Evolutionary conservation across 1,139 yeast genomes (phyloP).

Genomic region (Lodderomyces margitis): DNA sequence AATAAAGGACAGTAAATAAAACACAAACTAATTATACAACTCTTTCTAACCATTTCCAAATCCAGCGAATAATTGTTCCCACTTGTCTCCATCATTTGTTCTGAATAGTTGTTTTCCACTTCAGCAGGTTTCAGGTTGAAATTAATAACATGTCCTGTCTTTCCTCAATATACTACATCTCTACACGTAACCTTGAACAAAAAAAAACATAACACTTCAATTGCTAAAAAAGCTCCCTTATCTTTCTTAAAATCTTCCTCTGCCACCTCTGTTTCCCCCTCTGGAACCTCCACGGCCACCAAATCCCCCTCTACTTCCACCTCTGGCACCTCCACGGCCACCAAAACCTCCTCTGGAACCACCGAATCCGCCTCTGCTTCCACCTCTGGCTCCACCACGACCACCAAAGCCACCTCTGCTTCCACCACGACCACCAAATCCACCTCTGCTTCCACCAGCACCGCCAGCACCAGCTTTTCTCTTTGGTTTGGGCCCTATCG

Average conservation of each 20-base stretch:
- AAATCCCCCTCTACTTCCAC: conserved; percentile 15
- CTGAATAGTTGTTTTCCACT: conserved; percentile 30
- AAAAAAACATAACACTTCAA: too few relatives aligned
- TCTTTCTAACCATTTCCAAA: conserved; percentile 59
- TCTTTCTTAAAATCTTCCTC: conserved; percentile 17
- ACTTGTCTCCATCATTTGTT: conserved; percentile 60
- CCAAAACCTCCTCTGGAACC: conserved; percentile 22
- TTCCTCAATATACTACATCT: neutral
- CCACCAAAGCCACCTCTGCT: conserved; percentile 35
- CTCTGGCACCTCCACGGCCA: conserved; percentile 46
- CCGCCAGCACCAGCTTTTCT: conserved; percentile 58
- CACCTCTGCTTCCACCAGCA: conserved; percentile 35
- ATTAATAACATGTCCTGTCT: conserved; percentile 14
- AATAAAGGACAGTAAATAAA: neutral
- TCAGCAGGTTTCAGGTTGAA: conserved; percentile 46
- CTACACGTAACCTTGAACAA: too few relatives aligned
- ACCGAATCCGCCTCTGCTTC: conserved; percentile 29
- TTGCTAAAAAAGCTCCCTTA: too few relatives aligned
- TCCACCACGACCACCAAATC: conserved; percentile 45
- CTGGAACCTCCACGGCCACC: conserved; percentile 31
- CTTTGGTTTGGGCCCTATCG: conserved; percentile 72
- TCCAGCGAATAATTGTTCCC: conserved; percentile 94
- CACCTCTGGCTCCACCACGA: conserved; percentile 16
- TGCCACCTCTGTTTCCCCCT: conserved; percentile 12
- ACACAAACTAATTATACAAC: conserved; percentile 11